Evolutionary conservation across 2,329 filamentous ascomycete species (phyloP).

Genomic region (Cyanodermella asteris): DNA sequence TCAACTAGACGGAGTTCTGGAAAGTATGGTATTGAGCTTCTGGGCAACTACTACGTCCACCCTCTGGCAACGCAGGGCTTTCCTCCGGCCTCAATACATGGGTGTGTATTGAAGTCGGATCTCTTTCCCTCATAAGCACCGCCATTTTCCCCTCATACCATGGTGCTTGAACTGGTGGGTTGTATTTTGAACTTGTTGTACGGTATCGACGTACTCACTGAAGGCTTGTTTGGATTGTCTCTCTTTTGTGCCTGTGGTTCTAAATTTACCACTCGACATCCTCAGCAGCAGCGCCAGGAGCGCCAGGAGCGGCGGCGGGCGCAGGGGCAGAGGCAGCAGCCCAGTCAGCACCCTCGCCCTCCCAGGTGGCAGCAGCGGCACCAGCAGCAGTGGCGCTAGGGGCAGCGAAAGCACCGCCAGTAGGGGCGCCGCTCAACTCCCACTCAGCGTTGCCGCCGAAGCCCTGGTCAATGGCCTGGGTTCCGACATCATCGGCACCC

Average conservation of each 20-base stretch:
- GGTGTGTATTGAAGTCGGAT: constrained; percentile 29
- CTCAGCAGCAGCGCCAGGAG: constrained; percentile 18
- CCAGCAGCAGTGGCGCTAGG: constrained; percentile 45
- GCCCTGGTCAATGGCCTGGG: constrained; percentile 56
- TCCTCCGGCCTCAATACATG: constrained; percentile 74
- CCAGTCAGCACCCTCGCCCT: constrained; percentile 27
- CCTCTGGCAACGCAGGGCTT: constrained; percentile 89
- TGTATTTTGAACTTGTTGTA: neutral
- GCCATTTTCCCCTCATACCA: constrained; percentile 24
- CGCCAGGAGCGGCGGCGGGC: constrained; percentile 29
- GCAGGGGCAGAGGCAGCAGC: constrained; percentile 16
- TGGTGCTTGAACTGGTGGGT: constrained; percentile 1
- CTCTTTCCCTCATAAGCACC: constrained; percentile 99
- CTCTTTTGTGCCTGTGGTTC: neutral
- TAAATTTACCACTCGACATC: constrained; percentile 21
- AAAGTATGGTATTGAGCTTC: constrained; percentile 2
- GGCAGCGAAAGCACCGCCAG: constrained; percentile 41
- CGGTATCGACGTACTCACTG: neutral
- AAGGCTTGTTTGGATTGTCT: neutral
- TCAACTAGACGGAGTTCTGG: too few relatives aligned
- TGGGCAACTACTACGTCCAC: constrained; percentile 76
- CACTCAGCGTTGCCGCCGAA: constrained; percentile 53
- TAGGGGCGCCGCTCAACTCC: constrained; percentile 52
- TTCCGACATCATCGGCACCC: constrained; percentile 63
- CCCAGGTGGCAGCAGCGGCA: constrained; percentile 39